Evolutionary conservation across 2,329 filamentous ascomycete genomes (phyloP), one percentile per base, ranked within the genome.

Genomic region (Exophiala sp.): DNA sequence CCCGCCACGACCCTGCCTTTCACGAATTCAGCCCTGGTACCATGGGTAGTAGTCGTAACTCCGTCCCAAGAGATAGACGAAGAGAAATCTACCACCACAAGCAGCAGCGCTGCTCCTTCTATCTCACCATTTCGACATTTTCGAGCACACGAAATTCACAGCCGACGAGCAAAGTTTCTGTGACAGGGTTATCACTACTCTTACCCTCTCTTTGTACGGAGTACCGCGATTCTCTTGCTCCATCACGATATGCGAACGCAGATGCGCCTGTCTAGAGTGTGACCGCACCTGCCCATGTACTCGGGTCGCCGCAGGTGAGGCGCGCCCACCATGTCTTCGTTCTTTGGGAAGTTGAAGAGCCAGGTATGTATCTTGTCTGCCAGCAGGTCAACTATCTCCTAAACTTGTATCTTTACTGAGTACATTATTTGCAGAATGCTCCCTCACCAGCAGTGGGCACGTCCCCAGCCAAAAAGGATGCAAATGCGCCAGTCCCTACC

Each of bases 381-480:
- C 20, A n/a, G 14, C 18, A 3, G 16, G 32, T 20, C 33, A 29
- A 16, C 14, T 54, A 41, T 29, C 7, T 29, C 24, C 7, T 29
- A 29, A 29, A 29, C 5, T 29, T 8, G 24, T 29, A 29, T 8
- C 24, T 5, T 29, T 29, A 8, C 51, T 54, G 43, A 52, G 33
- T 35, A 11, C 43, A 14, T 44, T 43, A 10, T 38, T 18, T 18
- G 21, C 35, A 60, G 57, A 74, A 59, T 54, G 58, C 50, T 40
- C 34, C 57, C 42, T 46, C 34, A 21, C 57, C 54, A 18, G 52
- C 54, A 35, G 51, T 53, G 38, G 44, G 47, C 50, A 48, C 57
- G 16, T 47, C 57, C n/a, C 54, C 80, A 35, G 67, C 75, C 53
- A 86, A 84, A 72, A 84, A 83, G 66, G 82, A 86, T 63, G 72